Evolutionary conservation across 1,139 yeast species (phyloP).

Genomic region (Blastobotrys serpentis): DNA sequence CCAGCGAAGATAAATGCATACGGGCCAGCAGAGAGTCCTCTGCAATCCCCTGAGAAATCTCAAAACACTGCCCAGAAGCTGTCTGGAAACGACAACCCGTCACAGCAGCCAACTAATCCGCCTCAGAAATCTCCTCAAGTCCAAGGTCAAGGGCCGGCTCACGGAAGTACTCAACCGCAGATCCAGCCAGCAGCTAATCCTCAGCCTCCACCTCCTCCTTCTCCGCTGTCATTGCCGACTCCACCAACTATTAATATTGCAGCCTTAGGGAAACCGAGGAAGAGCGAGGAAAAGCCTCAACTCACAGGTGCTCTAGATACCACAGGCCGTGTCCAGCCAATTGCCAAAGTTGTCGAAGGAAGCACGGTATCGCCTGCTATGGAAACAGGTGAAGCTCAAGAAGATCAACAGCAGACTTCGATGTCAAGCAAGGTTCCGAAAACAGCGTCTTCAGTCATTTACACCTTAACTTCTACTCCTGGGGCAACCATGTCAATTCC

Average conservation of each 20-base stretch:
- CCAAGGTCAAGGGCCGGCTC: neutral
- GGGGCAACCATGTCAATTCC: conserved; percentile 12
- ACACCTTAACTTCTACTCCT: conserved; percentile 8
- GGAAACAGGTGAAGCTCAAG: neutral
- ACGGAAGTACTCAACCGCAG: no score
- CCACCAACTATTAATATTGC: neutral
- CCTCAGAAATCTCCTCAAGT: neutral
- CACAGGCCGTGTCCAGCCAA: neutral
- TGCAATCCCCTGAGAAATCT: no score
- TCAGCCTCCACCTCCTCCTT: no score
- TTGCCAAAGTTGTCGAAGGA: neutral
- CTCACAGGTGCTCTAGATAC: conserved; percentile 1
- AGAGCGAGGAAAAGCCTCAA: neutral
- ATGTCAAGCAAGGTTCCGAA: neutral
- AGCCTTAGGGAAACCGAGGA: neutral
- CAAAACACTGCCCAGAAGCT: no score
- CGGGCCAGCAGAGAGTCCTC: no score
- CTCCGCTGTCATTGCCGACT: no score
- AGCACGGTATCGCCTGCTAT: neutral
- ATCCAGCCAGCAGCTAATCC: no score
- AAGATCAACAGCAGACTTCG: neutral
- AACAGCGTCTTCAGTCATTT: conserved; percentile 9
- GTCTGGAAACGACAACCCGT: no score
- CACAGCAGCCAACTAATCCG: no score
- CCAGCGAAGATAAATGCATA: no score